These are phyloP conservation scores for Haematococcus lacustris DNA, from an alignment of 139 green algal species.

Conservation along the genomic window DNA sequence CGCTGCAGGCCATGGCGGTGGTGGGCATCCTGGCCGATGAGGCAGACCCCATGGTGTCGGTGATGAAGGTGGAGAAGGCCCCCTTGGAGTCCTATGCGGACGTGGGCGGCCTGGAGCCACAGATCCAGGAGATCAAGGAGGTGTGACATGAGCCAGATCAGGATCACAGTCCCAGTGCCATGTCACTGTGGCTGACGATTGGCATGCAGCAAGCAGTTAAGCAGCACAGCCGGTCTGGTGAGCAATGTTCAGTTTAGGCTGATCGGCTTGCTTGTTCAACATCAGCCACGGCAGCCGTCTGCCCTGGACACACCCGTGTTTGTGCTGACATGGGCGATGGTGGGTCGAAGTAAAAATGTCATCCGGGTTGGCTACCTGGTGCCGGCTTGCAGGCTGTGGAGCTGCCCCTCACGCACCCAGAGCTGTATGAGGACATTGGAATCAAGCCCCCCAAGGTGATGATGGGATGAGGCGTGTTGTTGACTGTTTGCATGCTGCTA, in stretches of 20 bases:
- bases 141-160: too few species aligned
- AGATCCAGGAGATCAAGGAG: constrained; percentile 99
- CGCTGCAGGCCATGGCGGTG: constrained; percentile 86
- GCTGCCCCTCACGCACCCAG: constrained; percentile 95
- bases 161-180: too few species aligned
- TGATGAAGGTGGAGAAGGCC: constrained; percentile 99
- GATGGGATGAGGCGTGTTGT: too few species aligned
- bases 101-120: constrained; percentile 89
- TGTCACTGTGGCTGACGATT: too few species aligned
- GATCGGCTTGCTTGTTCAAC: too few species aligned
- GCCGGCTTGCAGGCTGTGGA: constrained; percentile 76
- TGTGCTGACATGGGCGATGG: too few species aligned
- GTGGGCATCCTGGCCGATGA: constrained; percentile 95
- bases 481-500: not conserved
- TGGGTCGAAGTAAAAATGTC: not conserved
- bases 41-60: constrained; percentile 96
- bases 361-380: not conserved
- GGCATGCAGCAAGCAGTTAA: too few species aligned
- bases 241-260: too few species aligned
- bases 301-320: too few species aligned
- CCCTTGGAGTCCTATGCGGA: constrained; percentile 95
- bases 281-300: too few species aligned
- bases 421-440: constrained; percentile 99
- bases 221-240: too few species aligned
- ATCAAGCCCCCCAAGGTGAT: constrained; percentile 96